phyloP scores from a whole-genome alignment of 2,329 filamentous ascomycete genomes.

The Ambrosiella beaveri region DNA sequence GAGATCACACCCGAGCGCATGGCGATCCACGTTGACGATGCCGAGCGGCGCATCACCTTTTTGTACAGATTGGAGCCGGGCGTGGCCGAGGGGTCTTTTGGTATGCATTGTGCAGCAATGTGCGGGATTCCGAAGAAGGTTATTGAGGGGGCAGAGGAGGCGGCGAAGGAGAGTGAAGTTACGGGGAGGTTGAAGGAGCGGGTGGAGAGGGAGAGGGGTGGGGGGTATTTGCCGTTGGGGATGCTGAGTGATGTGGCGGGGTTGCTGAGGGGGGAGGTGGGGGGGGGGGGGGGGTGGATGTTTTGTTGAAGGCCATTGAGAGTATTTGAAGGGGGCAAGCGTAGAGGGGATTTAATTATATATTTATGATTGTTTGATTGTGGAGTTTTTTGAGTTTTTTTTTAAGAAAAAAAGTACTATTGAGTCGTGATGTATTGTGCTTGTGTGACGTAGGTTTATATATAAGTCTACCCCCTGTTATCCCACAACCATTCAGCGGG shows the following conservation, averaged over 20 bases:
- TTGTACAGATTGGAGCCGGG: conserved; percentile 86
- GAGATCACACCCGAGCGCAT: conserved; percentile 77
- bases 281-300: conserved; percentile 36
- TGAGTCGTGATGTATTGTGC: too few species aligned
- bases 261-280: conserved; percentile 45
- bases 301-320: conserved; percentile 43
- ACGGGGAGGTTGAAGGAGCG: conserved; percentile 81
- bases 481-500: too few species aligned
- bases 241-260: conserved; percentile 75
- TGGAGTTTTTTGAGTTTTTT: too few species aligned
- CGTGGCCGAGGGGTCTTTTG: conserved; percentile 89
- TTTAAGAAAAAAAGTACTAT: too few species aligned
- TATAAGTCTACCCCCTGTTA: too few species aligned
- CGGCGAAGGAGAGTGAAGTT: conserved; percentile 87
- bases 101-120: conserved; percentile 98
- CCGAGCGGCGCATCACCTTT: conserved; percentile 77
- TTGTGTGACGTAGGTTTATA: too few species aligned
- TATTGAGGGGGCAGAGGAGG: conserved; percentile 72
- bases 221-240: conserved; percentile 69
- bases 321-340: conserved; percentile 24
- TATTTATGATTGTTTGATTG: too few species aligned
- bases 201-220: conserved; percentile 61
- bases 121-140: conserved; percentile 76
- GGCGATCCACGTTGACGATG: conserved; percentile 85
- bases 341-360: too few species aligned